Conservation (phyloP, 352 stramenopile genomes). For the Thalassiosira ordinaria region DNA sequence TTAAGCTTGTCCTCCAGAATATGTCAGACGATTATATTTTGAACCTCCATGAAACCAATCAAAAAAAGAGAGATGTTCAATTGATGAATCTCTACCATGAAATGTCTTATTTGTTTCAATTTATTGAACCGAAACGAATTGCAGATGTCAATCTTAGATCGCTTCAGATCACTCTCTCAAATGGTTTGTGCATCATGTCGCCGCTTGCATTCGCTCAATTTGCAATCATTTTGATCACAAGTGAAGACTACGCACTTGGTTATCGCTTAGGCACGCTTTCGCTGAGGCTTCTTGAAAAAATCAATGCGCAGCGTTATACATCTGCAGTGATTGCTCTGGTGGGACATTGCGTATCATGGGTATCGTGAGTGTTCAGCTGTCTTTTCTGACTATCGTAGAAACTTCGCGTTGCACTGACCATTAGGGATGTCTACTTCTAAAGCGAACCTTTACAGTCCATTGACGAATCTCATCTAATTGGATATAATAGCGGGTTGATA, state of each 20-base stretch:
- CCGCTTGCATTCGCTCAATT: not conserved
- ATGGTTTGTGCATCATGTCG: not conserved
- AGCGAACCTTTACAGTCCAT: not conserved
- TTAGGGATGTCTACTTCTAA: not conserved
- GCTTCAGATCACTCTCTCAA: not conserved
- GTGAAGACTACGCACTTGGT: not conserved
- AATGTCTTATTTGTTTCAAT: not conserved
- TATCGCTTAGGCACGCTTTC: not conserved
- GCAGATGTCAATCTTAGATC: not conserved
- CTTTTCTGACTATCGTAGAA: not conserved
- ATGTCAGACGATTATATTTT: conserved; percentile 4
- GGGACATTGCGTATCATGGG: not conserved
- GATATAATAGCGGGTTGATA: not conserved
- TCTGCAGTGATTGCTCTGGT: not conserved
- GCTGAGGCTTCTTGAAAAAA: not conserved
- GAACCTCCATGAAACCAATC: not conserved
- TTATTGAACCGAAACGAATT: not conserved
- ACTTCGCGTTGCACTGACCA: not conserved
- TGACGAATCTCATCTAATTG: not conserved
- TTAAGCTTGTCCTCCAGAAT: not conserved
- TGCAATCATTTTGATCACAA: not conserved
- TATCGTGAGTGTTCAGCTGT: not conserved
- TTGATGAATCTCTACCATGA: not conserved
- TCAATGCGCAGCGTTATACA: not conserved
- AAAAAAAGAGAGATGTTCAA: not conserved